These are phyloP conservation scores for Tubosaeta sp. DNA, from an alignment of 768 basidiomycete species.

Conservation along the genomic window DNA sequence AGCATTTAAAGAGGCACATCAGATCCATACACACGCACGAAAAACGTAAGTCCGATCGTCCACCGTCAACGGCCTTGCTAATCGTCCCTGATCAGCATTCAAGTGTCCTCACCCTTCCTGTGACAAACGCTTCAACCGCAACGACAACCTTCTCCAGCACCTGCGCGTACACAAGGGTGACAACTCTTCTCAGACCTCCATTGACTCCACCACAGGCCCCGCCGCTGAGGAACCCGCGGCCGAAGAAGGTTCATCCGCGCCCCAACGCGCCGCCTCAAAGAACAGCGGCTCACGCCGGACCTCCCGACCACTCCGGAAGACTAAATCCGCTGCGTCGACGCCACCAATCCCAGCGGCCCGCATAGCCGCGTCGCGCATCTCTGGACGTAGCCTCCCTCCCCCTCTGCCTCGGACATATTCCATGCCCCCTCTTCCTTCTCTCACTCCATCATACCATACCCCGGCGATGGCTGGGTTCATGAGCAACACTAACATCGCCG, in stretches of 20 bases:
- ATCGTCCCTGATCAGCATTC: constrained; percentile 51
- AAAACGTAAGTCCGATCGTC: constrained; percentile 54
- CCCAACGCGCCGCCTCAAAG: constrained; percentile 25
- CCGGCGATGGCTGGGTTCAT: constrained; percentile 27
- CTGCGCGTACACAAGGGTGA: constrained; percentile 60
- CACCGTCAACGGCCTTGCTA: constrained; percentile 13
- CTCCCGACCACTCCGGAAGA: constrained; percentile 31
- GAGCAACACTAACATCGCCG: constrained; percentile 35
- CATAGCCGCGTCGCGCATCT: constrained; percentile 29
- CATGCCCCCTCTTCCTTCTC: constrained; percentile 28
- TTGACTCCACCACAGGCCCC: constrained; percentile 25
- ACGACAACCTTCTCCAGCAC: constrained; percentile 79
- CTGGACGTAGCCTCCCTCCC: constrained; percentile 28
- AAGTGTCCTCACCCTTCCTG: constrained; percentile 64
- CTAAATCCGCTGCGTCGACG: constrained; percentile 33
- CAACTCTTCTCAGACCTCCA: constrained; percentile 31
- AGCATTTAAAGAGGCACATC: constrained; percentile 75
- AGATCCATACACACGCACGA: constrained; percentile 72
- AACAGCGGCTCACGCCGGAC: constrained; percentile 21
- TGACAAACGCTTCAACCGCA: constrained; percentile 71
- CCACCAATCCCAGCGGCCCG: constrained; percentile 32
- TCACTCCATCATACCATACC: constrained; percentile 25
- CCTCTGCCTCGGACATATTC: constrained; percentile 33
- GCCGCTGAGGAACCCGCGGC: constrained; percentile 21
- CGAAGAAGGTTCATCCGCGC: constrained; percentile 18